Evolutionary conservation across 1,284 basidiomycete genomes (phyloP), one percentile per base, ranked within the genome.

Genomic region (Malassezia pachydermatis): DNA sequence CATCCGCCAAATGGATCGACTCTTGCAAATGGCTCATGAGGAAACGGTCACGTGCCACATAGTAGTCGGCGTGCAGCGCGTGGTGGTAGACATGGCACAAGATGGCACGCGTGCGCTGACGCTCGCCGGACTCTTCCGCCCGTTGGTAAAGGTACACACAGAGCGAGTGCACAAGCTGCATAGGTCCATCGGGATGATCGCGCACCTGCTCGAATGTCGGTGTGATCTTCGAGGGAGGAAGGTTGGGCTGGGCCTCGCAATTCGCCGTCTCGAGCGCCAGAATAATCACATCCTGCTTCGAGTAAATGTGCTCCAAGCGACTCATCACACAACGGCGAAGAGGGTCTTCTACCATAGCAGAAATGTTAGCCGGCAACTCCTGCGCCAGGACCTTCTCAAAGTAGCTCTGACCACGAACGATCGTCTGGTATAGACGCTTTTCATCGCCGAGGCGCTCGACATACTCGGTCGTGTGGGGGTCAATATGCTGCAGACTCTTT

Each of bases 21-120:
- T 96, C 92, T 74, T 98, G 92, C 39, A 98, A 79, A 74, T 98
- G 94, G 11, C 88, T 95, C 94, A 98, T 98, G 59, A 98, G 77
- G 42, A 99, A 77, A 84, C 98, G 90, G 76, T 99, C 94, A 32
- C 94, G 86, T 7, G 94, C 88, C 35, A 86, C 87, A 77, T 95
- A 81, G 77, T 90, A 98, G 71, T 95, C 85, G 67, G 92, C 94
- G 74, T 94, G 88, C 27, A 95, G 79, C 22, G 90, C 92, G 72
- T 92, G 84, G 75, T 67, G 74, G 75, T 90, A 99, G 71, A 98
- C 89, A 73, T 98, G 94, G 72, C 84, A 86, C 45, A 99, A 82
- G 81, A 98, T 90, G 8, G 94, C 92, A 55, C 94, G 84, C 20
- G 90, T 95, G 53, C 90, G 84, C 51, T 95, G 78, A 24, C 74